phyloP scores from a whole-genome alignment of 228 moss, liverwort and hornwort genomes.

The Sphagnum fallax region DNA sequence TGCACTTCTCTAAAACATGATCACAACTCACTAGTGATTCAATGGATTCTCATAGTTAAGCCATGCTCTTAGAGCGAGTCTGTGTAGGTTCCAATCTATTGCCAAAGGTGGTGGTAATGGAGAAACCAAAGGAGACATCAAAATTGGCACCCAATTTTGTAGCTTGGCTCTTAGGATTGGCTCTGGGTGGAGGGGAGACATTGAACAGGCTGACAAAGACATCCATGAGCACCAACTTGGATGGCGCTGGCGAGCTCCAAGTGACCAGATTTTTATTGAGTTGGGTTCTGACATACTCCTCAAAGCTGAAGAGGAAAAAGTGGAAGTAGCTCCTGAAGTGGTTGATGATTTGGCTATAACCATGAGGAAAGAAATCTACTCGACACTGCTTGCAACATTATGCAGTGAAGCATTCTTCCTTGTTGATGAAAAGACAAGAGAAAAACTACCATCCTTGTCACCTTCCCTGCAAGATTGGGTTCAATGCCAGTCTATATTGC shows the following conservation, averaged over 20 bases:
- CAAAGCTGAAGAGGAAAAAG: slow-evolving; percentile 8
- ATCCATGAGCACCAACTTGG: slow-evolving; percentile 76
- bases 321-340: slow-evolving; percentile 7
- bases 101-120: too few relatives aligned
- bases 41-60: too few relatives aligned
- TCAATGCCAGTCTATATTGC: slow-evolving; percentile 53
- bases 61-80: too few relatives aligned
- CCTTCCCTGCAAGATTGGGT: slow-evolving; percentile 44
- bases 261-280: slow-evolving; percentile 40
- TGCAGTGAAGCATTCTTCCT: slow-evolving; percentile 64
- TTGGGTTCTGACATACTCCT: slow-evolving; percentile 24
- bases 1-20: too few relatives aligned
- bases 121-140: too few relatives aligned
- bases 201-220: slow-evolving; percentile 50
- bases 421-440: slow-evolving; percentile 43
- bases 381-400: slow-evolving; percentile 30
- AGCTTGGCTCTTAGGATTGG: too few relatives aligned
- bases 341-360: slow-evolving; percentile 23
- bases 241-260: slow-evolving; percentile 75
- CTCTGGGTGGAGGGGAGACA: too few relatives aligned
- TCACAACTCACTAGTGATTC: too few relatives aligned
- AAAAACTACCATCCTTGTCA: slow-evolving; percentile 19
- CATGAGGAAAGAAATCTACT: slow-evolving; percentile 46
- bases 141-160: too few relatives aligned
- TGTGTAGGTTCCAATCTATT: too few relatives aligned